Evolutionary conservation across 2,329 filamentous ascomycete genomes (phyloP).

Genomic region (Sarocladiaceae sp.): DNA sequence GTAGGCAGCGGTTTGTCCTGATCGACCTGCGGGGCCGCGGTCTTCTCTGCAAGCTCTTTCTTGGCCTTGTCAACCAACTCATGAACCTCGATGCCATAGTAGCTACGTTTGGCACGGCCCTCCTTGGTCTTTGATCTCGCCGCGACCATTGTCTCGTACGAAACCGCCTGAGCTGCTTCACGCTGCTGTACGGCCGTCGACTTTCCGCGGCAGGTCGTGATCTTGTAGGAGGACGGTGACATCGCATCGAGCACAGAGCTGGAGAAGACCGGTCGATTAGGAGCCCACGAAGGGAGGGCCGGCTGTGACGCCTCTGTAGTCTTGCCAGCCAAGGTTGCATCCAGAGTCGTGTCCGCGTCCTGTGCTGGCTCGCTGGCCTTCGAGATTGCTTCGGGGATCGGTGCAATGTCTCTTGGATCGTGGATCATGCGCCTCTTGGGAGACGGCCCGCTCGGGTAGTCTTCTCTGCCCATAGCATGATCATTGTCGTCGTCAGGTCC

Average conservation of each 20-base stretch:
- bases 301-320: not conserved
- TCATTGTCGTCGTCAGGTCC: not conserved
- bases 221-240: constrained; percentile 29
- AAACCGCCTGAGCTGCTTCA: constrained; percentile 34
- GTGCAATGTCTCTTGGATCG: constrained; percentile 14
- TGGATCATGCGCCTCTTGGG: constrained; percentile 27
- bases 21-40: not conserved
- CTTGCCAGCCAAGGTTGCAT: too few relatives aligned
- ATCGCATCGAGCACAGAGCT: constrained; percentile 19
- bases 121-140: constrained; percentile 60
- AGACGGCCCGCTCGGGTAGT: constrained; percentile 13
- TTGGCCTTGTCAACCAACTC: constrained; percentile 67
- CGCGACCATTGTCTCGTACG: constrained; percentile 63
- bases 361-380: not conserved
- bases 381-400: not conserved
- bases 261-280: constrained; percentile 19
- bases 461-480: not conserved
- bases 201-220: constrained; percentile 53
- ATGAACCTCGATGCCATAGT: constrained; percentile 92
- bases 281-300: not conserved
- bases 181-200: constrained; percentile 50
- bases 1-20: constrained; percentile 28
- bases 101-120: constrained; percentile 65
- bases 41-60: constrained; percentile 44
- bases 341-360: too few relatives aligned